These are phyloP conservation scores for Elsinoe australis DNA, from an alignment of 2,329 filamentous ascomycete species.

Conservation along the genomic window DNA sequence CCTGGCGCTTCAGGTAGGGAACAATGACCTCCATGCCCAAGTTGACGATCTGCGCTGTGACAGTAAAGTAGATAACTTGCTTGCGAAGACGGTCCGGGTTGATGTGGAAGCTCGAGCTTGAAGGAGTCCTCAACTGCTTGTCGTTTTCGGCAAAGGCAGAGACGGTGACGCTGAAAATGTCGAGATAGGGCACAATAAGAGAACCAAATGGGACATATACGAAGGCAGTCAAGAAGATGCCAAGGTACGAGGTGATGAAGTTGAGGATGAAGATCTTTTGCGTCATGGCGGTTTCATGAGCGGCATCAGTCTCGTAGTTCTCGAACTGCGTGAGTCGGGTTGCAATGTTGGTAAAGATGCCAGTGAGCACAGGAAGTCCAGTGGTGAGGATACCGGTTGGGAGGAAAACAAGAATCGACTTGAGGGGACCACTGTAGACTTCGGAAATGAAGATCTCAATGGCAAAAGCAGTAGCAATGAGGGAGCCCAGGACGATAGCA, in stretches of 20 bases:
- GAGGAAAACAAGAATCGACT: constrained; percentile 76
- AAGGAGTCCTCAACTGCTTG: constrained; percentile 52
- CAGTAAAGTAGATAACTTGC: constrained; percentile 92
- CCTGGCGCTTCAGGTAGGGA: constrained; percentile 73
- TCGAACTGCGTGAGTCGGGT: constrained; percentile 72
- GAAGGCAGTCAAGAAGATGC: constrained; percentile 86
- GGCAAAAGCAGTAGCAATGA: constrained; percentile 81
- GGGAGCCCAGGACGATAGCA: constrained; percentile 61
- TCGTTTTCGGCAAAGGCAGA: constrained; percentile 68
- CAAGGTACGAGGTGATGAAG: constrained; percentile 91
- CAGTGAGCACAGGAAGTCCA: constrained; percentile 68
- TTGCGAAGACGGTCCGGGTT: constrained; percentile 76
- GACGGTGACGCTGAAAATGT: constrained; percentile 69
- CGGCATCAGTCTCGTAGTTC: constrained; percentile 85
- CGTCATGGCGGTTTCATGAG: constrained; percentile 74
- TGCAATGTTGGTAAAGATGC: constrained; percentile 67
- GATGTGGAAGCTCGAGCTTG: constrained; percentile 62
- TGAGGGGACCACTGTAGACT: constrained; percentile 82
- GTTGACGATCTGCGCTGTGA: constrained; percentile 86
- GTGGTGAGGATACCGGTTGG: constrained; percentile 83
- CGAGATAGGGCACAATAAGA: constrained; percentile 74
- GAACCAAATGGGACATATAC: constrained; percentile 89
- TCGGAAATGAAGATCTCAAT: constrained; percentile 96
- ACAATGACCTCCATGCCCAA: constrained; percentile 77
- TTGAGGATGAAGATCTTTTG: constrained; percentile 93